Conservation (phyloP, 768 basidiomycete genomes). For the Tulasnella sp. region DNA sequence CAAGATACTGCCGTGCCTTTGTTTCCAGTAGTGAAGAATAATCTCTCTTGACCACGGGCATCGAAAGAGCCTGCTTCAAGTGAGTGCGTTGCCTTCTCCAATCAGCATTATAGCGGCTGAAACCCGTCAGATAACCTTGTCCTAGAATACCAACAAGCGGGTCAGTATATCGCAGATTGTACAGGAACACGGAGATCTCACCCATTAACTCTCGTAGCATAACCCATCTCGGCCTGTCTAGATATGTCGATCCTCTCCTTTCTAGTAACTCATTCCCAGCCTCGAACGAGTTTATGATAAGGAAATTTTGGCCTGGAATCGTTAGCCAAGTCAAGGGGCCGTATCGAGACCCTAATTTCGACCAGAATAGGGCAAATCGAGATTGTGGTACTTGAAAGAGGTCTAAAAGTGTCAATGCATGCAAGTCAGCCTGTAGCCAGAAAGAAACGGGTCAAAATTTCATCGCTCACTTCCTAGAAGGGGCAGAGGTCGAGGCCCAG, state of each 20-base stretch:
- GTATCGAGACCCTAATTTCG: slow-evolving; percentile 21
- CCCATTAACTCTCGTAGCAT: background rate
- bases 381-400: background rate
- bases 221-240: slow-evolving; percentile 33
- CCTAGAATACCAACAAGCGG: background rate
- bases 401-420: no score
- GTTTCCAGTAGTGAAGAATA: background rate
- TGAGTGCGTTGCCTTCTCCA: background rate
- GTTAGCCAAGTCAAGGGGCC: slow-evolving; percentile 24
- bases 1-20: slow-evolving; percentile 1
- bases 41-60: background rate
- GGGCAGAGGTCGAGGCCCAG: no score
- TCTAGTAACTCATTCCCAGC: slow-evolving; percentile 36
- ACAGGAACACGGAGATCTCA: background rate
- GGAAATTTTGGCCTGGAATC: slow-evolving; percentile 25
- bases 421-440: no score
- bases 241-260: slow-evolving; percentile 34
- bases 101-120: background rate
- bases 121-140: background rate
- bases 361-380: background rate
- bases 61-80: background rate
- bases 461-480: no score
- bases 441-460: no score
- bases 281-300: slow-evolving; percentile 31
- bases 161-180: background rate